Percentiles rank a stretch among this genome's conserved stretches.
Conservation (phyloP, 129 eudicot genomes). For the Flaveria brownii region DNA sequence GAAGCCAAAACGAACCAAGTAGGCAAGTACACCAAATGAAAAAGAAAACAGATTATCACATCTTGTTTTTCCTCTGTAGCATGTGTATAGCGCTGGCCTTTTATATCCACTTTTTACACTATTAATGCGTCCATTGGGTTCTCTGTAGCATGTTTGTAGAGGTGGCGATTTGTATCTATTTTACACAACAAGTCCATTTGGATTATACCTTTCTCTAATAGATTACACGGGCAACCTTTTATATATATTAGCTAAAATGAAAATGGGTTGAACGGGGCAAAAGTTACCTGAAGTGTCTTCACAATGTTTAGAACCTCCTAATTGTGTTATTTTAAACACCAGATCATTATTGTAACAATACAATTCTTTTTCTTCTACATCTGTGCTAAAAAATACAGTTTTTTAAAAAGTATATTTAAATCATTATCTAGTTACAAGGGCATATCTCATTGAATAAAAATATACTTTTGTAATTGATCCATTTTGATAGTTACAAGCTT, state of each 20-base stretch:
- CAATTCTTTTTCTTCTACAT: neutral
- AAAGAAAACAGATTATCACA: neutral
- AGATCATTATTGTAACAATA: slow-evolving; percentile 1
- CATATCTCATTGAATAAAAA: neutral
- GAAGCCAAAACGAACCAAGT: neutral
- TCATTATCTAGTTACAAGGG: neutral
- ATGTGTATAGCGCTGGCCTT: neutral
- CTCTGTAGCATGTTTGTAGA: neutral
- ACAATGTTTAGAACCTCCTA: neutral
- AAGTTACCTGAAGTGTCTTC: neutral
- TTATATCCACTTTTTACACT: no score
- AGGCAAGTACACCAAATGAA: neutral
- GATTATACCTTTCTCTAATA: neutral
- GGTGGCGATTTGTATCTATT: neutral
- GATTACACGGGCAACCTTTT: neutral
- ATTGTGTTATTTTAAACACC: neutral
- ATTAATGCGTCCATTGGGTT: no score
- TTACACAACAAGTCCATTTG: neutral
- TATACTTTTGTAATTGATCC: neutral
- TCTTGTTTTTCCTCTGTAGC: neutral
- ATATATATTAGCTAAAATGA: neutral
- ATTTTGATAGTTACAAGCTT: neutral
- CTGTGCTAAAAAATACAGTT: neutral
- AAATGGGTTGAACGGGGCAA: neutral
- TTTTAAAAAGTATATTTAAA: neutral